Evolutionary conservation across 495 filamentous ascomycete genomes (phyloP), one percentile per base, ranked within the genome.

Genomic region (Neurospora hispaniola): DNA sequence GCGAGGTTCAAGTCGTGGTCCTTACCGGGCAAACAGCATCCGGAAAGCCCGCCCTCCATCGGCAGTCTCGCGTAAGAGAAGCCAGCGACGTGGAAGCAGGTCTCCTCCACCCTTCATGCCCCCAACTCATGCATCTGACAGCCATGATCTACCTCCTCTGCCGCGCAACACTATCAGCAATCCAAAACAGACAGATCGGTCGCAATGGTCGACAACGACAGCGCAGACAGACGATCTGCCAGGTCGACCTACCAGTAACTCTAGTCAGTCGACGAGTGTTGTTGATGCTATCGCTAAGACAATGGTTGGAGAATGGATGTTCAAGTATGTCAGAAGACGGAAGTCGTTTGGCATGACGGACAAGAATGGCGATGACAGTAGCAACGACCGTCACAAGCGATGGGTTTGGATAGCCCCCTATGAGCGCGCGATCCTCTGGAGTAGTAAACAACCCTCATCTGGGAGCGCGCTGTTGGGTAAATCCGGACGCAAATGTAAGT

Each of bases 261-360:
- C 85, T 4, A 86, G 87, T 54, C 90, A 94, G 76, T 86, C 91
- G 39, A 91, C 91, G 0, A 92, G 89, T 72, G 96, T 98, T 39
- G 94, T 98, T n/a, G 95, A 98, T 83, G 93, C 96, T 16, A 98
- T 99, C 81, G 94, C 96, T 4, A 93, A 97, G 76, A 97, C 96
- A 6, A 99, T 98, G 96, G 93, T 98, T 66, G 96, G 96, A 42
- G 96, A 98, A 78, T 99, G 96, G 96, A 98, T 99, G 96, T 98
- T 91, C 88, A 99, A 99, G 78, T 98, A 98, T 79, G 92, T 98
- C 48, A 89, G 96, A 48, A 89, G 94, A 79, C 88, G 96, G 74
- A 97, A 93, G 81, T 96, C 96, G 2, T 98, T 99, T 81, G 92
- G 92, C 43, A 90, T 96, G 59, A 82, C 88, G 5, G 94, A 98